Percentiles rank a stretch among this genome's conserved stretches.
Evolutionary conservation across 1,284 basidiomycete species (phyloP).

Genomic region (Takashimella koratensis): DNA sequence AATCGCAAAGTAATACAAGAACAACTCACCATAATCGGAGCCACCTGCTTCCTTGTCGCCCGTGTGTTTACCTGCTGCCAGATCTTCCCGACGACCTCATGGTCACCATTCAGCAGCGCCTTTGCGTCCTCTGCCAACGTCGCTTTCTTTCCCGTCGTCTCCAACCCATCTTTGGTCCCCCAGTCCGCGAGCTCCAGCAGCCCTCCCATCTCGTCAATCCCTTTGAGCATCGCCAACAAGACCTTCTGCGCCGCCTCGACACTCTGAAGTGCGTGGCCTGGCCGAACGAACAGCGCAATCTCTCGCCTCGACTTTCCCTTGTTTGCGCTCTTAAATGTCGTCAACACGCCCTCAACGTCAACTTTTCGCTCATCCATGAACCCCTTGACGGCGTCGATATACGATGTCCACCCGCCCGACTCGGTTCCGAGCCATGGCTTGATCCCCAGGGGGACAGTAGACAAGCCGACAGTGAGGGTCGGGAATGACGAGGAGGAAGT

Average conservation of each 20-base stretch:
- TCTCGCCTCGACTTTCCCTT: slow-evolving; percentile 64
- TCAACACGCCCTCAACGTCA: slow-evolving; percentile 70
- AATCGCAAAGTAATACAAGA: neutral
- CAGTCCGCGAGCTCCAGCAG: slow-evolving; percentile 56
- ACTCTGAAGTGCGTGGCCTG: slow-evolving; percentile 25
- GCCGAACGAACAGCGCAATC: slow-evolving; percentile 60
- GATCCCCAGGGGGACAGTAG: slow-evolving; percentile 71
- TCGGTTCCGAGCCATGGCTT: slow-evolving; percentile 54
- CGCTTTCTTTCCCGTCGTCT: slow-evolving; percentile 21
- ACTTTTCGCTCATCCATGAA: slow-evolving; percentile 68
- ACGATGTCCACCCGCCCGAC: slow-evolving; percentile 42
- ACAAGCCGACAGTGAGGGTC: slow-evolving; percentile 59
- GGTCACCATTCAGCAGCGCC: slow-evolving; percentile 17
- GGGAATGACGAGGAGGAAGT: slow-evolving; percentile 41
- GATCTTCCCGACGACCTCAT: slow-evolving; percentile 49
- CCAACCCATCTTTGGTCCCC: slow-evolving; percentile 11
- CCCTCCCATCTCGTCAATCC: slow-evolving; percentile 56
- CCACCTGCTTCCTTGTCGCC: slow-evolving; percentile 74
- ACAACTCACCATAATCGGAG: slow-evolving; percentile 61
- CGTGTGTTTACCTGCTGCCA: slow-evolving; percentile 73
- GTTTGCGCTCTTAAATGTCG: slow-evolving; percentile 57
- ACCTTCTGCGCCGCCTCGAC: slow-evolving; percentile 23
- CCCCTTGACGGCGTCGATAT: slow-evolving; percentile 55
- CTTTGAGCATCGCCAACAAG: slow-evolving; percentile 41
- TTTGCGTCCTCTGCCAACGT: slow-evolving; percentile 25